A percentile compares a stretch with the other conserved stretches of the same genome.
phyloP scores from a whole-genome alignment of 2,329 filamentous ascomycete species.

The Tympanopsis confertula region DNA sequence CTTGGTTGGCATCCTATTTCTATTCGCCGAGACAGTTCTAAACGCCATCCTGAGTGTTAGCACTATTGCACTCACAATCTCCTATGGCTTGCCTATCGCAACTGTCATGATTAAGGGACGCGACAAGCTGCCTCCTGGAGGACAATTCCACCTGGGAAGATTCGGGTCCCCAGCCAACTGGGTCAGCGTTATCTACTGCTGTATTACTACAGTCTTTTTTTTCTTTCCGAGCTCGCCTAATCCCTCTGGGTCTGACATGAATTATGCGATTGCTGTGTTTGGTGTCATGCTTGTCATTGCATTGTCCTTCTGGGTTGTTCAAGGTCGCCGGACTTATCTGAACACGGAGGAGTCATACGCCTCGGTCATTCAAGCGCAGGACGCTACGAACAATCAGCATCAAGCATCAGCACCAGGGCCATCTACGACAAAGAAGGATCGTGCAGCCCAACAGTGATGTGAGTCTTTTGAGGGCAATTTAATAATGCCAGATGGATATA shows the following conservation, averaged over 20 bases:
- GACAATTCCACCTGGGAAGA: conserved; percentile 28
- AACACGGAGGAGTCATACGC: conserved; percentile 16
- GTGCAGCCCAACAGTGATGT: no score
- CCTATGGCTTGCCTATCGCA: conserved; percentile 35
- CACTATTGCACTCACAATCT: conserved; percentile 42
- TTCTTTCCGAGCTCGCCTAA: conserved; percentile 35
- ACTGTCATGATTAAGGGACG: conserved; percentile 35
- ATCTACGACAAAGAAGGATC: no score
- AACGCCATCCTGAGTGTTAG: conserved; percentile 42
- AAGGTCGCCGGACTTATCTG: conserved; percentile 26
- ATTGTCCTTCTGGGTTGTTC: conserved; percentile 35
- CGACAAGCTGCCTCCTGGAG: conserved; percentile 32
- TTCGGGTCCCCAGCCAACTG: conserved; percentile 31
- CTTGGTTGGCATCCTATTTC: conserved; percentile 40
- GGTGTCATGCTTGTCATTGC: conserved; percentile 39
- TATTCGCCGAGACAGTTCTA: conserved; percentile 39
- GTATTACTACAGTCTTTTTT: conserved; percentile 40
- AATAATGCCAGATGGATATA: no score
- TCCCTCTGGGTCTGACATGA: conserved; percentile 36
- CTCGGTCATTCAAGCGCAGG: no score
- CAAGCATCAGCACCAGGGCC: no score
- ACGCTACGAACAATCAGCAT: no score
- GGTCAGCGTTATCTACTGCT: conserved; percentile 37
- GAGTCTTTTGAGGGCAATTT: no score
- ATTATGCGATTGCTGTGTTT: conserved; percentile 44